Evolutionary conservation across 495 filamentous ascomycete genomes (phyloP), one percentile per base, ranked within the genome.

Genomic region (Xylaria intraflava): DNA sequence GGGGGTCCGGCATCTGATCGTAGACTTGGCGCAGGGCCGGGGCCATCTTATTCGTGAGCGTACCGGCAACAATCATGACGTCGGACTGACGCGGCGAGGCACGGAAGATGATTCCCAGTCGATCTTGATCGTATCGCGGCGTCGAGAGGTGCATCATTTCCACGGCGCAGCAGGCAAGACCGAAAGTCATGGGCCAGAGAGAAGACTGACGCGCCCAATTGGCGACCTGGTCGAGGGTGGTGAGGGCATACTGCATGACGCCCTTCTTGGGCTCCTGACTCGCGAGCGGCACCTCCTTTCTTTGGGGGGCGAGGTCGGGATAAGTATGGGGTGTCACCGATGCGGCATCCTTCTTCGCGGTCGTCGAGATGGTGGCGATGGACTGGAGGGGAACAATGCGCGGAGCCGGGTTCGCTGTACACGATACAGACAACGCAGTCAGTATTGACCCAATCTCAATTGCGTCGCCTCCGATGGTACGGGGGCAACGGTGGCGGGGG

Each of bases 101-200:
- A 62, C 91, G 86, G 84, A 96, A 96, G 68, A 96, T 96, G 69
- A 96, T 96, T 62, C 91, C 91, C 33, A 96, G 79, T 6, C 91
- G 80, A 79, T 96, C 91, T 64, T 96, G 91, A 67, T 96, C 91
- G 75, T 96, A 96, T 51, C 91, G 89, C 30, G 91, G 90, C 27
- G 91, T 91, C 29, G 91, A 95, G 19, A 96, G 78, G 70, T 96
- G 91, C 91, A 96, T 96, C 91, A 96, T 96, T 70, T 96, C 91
- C 57, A 96, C 76, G 70, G 91, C 91, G 72, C 91, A 96, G 80
- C 91, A 96, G 49, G 91, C 91, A 43, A 96, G 87, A 43, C 91
- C 91, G 75, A 96, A 96, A 20, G 91, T 96, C 89, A 96, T 94
- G 65, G 91, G 91, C 91, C 91, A 96, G 49, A 96, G 76, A 16